phyloP scores from a whole-genome alignment of 2,329 filamentous ascomycete genomes.

The Cercospora sp. region DNA sequence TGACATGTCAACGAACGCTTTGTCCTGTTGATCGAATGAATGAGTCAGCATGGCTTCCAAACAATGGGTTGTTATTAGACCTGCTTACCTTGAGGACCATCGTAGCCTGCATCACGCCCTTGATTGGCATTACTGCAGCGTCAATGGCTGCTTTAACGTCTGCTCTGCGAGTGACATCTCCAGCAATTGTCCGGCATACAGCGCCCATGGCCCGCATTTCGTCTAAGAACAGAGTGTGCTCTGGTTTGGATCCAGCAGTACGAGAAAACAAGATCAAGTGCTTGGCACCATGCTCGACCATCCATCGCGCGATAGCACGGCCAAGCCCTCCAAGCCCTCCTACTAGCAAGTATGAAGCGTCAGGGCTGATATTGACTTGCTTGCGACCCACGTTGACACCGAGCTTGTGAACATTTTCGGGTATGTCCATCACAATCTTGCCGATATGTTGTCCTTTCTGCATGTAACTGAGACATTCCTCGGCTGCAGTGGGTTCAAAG shows the following conservation, averaged over 20 bases:
- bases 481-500: too few relatives aligned
- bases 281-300: slow-evolving; percentile 26
- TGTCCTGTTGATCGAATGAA: neutral
- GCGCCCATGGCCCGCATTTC: neutral
- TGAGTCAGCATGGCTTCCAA: too few relatives aligned
- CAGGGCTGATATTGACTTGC: neutral
- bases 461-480: too few relatives aligned
- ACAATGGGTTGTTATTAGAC: too few relatives aligned
- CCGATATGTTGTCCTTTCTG: too few relatives aligned
- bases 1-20: slow-evolving; percentile 12
- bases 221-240: neutral
- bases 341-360: slow-evolving; percentile 26
- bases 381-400: too few relatives aligned
- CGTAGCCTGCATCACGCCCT: slow-evolving; percentile 15
- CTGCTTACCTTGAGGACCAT: slow-evolving; percentile 13
- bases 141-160: slow-evolving; percentile 15
- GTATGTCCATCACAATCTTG: too few relatives aligned
- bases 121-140: slow-evolving; percentile 43
- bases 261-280: slow-evolving; percentile 25
- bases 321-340: slow-evolving; percentile 32
- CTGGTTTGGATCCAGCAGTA: neutral
- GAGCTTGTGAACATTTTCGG: too few relatives aligned
- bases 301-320: slow-evolving; percentile 20
- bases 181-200: neutral
- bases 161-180: neutral